Conservation (phyloP, 148 eudicot genomes). For the Arbutus unedo region DNA sequence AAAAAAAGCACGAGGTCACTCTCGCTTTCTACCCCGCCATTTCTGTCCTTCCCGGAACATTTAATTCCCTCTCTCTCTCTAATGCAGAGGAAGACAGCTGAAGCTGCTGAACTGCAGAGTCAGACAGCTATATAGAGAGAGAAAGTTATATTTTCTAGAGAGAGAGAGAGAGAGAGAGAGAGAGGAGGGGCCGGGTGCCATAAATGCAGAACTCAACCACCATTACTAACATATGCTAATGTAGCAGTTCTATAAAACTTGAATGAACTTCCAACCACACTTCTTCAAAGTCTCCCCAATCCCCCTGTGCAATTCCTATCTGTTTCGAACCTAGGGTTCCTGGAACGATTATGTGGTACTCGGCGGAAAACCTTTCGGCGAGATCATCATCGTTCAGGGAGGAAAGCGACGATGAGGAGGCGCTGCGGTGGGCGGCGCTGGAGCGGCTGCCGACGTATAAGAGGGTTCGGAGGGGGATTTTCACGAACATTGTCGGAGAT, state of each 20-base stretch:
- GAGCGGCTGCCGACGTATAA: constrained; percentile 84
- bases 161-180: background rate
- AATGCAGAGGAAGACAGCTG: background rate
- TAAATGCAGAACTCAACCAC: constrained; percentile 31
- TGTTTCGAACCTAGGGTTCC: constrained; percentile 8
- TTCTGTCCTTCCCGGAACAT: constrained; percentile 23
- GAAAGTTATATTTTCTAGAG: background rate
- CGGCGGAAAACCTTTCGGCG: constrained; percentile 64
- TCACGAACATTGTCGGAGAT: constrained; percentile 57
- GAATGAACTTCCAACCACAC: background rate
- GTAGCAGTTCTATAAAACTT: background rate
- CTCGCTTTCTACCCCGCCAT: constrained; percentile 18
- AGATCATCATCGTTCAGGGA: constrained; percentile 70
- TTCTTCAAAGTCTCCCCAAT: background rate
- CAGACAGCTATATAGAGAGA: constrained; percentile 2
- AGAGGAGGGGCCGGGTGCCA: constrained; percentile 6
- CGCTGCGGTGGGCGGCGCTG: constrained; percentile 87
- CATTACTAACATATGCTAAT: background rate
- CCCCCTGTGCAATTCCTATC: background rate
- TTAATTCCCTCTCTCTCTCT: constrained; percentile 6
- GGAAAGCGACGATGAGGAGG: constrained; percentile 75
- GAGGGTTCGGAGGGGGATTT: constrained; percentile 71
- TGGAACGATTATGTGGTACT: constrained; percentile 52
- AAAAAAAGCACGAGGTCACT: background rate
- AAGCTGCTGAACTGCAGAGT: background rate